These are phyloP conservation scores for Boletus smithii DNA, from an alignment of 1,284 basidiomycete genomes.

Conservation along the genomic window DNA sequence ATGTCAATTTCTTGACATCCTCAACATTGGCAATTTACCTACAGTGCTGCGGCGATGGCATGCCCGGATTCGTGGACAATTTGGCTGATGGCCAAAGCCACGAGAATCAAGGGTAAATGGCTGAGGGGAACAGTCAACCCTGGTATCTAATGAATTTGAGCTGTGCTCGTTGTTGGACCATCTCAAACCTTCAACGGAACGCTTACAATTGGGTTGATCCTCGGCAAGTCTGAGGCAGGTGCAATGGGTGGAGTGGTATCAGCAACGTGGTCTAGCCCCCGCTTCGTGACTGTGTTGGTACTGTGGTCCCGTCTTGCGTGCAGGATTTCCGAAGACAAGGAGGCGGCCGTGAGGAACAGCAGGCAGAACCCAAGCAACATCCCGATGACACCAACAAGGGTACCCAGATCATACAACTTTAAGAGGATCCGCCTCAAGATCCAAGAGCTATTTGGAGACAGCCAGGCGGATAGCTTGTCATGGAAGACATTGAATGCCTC, in stretches of 20 bases:
- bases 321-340: conserved; percentile 25
- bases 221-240: conserved; percentile 16
- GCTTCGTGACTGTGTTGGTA: conserved; percentile 16
- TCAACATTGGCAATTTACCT: conserved; percentile 25
- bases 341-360: conserved; percentile 38
- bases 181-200: neutral
- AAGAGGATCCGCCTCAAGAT: conserved; percentile 29
- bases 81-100: conserved; percentile 58
- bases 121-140: conserved; percentile 69
- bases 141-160: conserved; percentile 52
- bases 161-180: neutral
- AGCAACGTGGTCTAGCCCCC: conserved; percentile 6
- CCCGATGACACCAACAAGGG: conserved; percentile 46
- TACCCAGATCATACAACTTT: conserved; percentile 50
- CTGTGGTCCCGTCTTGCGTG: neutral
- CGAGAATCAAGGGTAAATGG: conserved; percentile 58
- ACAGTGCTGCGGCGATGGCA: conserved; percentile 64
- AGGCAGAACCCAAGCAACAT: conserved; percentile 45
- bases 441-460: conserved; percentile 29
- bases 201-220: conserved; percentile 48
- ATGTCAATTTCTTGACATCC: conserved; percentile 3
- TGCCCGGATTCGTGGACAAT: conserved; percentile 71
- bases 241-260: neutral
- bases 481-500: conserved; percentile 51
- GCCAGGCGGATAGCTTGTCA: conserved; percentile 38